A percentile compares a stretch with the other conserved stretches of the same genome.
Evolutionary conservation across 2,329 filamentous ascomycete genomes (phyloP).

Genomic region (Orbilia ellipsospora): DNA sequence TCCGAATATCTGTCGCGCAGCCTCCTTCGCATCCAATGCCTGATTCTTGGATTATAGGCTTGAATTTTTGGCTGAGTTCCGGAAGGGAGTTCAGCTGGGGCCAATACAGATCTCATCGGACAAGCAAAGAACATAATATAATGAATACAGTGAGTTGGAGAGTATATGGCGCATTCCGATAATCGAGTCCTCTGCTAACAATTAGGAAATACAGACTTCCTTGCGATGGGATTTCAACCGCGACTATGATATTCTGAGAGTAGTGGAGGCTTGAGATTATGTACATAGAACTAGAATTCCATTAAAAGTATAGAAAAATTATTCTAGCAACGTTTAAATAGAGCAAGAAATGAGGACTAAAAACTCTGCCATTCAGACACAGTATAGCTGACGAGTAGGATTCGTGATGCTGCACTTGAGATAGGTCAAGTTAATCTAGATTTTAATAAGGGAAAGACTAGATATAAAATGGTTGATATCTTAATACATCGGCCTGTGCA

Average conservation of each 20-base stretch:
- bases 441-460: too few species aligned
- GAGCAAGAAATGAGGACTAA: too few species aligned
- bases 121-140: conserved; percentile 3
- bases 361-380: too few species aligned
- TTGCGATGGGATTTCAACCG: conserved; percentile 18
- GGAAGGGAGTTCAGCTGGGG: neutral
- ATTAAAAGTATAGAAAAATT: too few species aligned
- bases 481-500: too few species aligned
- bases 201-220: conserved; percentile 3
- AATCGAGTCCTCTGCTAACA: neutral
- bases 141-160: conserved; percentile 7
- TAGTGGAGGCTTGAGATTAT: neutral
- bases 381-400: too few species aligned
- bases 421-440: too few species aligned
- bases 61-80: conserved; percentile 1
- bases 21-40: neutral
- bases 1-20: neutral
- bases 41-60: neutral
- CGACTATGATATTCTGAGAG: neutral
- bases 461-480: too few species aligned
- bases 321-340: too few species aligned
- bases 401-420: too few species aligned
- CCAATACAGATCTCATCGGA: neutral
- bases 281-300: too few species aligned
- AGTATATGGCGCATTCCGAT: neutral